phyloP scores from a whole-genome alignment of 768 basidiomycete species.

The Leccinum ochraceum region DNA sequence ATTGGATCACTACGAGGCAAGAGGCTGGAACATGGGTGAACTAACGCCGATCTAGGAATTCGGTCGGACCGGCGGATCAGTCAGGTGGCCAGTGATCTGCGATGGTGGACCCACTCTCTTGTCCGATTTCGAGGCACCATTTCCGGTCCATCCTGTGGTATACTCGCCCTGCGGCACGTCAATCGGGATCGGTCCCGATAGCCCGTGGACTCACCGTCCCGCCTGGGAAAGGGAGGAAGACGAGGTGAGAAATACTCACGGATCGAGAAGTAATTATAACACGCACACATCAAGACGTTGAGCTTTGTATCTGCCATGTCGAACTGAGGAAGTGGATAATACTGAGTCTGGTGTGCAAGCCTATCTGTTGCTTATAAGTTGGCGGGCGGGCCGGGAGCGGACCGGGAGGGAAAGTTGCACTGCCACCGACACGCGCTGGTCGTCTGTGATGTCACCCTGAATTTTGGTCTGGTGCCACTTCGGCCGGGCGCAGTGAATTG shows the following conservation, averaged over 20 bases:
- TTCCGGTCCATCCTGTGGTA: constrained; percentile 91
- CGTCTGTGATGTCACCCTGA: constrained; percentile 31
- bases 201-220: constrained; percentile 40
- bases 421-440: constrained; percentile 26
- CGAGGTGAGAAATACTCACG: constrained; percentile 5
- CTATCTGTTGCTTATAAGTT: not conserved
- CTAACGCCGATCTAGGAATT: constrained; percentile 64
- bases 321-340: not conserved
- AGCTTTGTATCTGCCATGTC: constrained; percentile 54
- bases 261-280: not conserved
- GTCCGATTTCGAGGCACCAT: constrained; percentile 92
- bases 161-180: constrained; percentile 66
- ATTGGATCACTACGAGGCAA: constrained; percentile 17
- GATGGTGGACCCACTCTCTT: constrained; percentile 65
- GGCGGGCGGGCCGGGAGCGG: constrained; percentile 5
- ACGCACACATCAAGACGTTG: constrained; percentile 79
- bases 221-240: constrained; percentile 34
- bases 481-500: not conserved
- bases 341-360: not conserved
- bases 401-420: constrained; percentile 4
- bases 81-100: not conserved
- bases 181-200: constrained; percentile 1
- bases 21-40: constrained; percentile 9
- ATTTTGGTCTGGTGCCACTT: not conserved
- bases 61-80: constrained; percentile 3